Evolutionary conservation across 805 yeast species (phyloP).

Genomic region (Blastobotrys peoriensis): DNA sequence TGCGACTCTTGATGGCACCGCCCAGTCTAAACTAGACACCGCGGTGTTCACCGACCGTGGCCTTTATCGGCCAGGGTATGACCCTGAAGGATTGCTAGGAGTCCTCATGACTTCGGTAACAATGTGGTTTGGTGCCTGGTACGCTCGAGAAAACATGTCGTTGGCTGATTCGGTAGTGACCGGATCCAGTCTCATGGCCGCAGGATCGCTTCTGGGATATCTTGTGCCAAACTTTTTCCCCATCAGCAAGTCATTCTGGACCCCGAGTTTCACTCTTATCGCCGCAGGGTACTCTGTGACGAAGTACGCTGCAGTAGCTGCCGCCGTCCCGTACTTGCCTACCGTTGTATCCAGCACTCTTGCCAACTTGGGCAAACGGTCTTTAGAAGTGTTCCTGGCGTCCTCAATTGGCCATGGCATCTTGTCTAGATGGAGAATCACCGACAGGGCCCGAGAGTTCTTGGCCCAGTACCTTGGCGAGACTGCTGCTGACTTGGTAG

Average conservation of each 20-base stretch:
- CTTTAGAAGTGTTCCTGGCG: constrained; percentile 29
- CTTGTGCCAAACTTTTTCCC: constrained; percentile 29
- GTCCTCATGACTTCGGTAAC: constrained; percentile 31
- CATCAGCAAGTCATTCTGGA: constrained; percentile 34
- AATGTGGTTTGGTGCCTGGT: constrained; percentile 34
- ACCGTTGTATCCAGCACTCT: constrained; percentile 13
- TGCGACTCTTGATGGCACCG: constrained; percentile 22
- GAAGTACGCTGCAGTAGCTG: constrained; percentile 24
- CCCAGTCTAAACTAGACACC: constrained; percentile 30
- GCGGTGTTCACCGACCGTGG: constrained; percentile 19
- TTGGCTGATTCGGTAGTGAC: constrained; percentile 21
- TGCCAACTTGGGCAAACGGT: constrained; percentile 25
- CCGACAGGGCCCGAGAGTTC: constrained; percentile 4
- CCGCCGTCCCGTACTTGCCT: constrained; percentile 26
- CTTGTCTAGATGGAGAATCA: constrained; percentile 6
- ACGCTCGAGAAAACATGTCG: constrained; percentile 18
- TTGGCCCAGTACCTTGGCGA: constrained; percentile 14
- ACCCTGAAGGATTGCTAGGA: constrained; percentile 36
- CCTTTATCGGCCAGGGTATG: constrained; percentile 26
- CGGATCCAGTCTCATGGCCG: constrained; percentile 24
- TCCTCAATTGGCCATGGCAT: constrained; percentile 18
- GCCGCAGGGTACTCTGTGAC: constrained; percentile 30
- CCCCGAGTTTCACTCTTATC: constrained; percentile 30
- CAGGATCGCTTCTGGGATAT: constrained; percentile 25
- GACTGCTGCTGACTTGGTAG: constrained; percentile 14